phyloP scores from a whole-genome alignment of 2,329 filamentous ascomycete genomes.

The Ophiostoma novo-ulmi region DNA sequence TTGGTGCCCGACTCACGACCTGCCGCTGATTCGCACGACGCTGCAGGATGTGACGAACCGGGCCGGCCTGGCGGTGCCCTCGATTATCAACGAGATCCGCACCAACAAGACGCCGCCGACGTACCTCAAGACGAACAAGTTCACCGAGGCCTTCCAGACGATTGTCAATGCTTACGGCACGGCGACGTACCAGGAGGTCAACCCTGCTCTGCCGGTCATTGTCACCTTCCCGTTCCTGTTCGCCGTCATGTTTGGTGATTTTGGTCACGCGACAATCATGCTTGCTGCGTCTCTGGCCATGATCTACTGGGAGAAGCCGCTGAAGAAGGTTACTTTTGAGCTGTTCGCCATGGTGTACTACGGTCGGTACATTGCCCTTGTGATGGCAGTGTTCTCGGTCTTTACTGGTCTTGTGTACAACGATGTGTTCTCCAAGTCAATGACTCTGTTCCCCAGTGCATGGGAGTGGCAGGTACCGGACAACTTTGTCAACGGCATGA shows the following conservation, averaged over 20 bases:
- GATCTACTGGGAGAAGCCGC: constrained; percentile 92
- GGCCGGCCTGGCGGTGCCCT: constrained; percentile 92
- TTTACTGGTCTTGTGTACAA: constrained; percentile 98
- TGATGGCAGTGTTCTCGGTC: constrained; percentile 96
- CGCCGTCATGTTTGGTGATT: constrained; percentile 99
- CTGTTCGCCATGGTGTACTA: constrained; percentile 98
- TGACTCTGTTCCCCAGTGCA: constrained; percentile 82
- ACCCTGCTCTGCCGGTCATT: constrained; percentile 89
- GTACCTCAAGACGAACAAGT: constrained; percentile 97
- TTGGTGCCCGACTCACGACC: constrained; percentile 90
- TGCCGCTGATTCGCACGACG: constrained; percentile 84
- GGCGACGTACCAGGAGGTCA: constrained; percentile 94
- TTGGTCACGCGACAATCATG: constrained; percentile 91
- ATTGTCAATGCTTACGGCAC: constrained; percentile 99
- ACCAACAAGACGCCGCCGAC: constrained; percentile 97
- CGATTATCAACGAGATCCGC: constrained; percentile 95
- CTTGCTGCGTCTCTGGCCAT: constrained; percentile 75
- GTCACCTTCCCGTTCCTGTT: constrained; percentile 99
- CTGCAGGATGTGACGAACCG: constrained; percentile 95
- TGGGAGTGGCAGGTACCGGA: constrained; percentile 74
- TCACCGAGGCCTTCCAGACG: constrained; percentile 96
- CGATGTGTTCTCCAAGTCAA: constrained; percentile 89
- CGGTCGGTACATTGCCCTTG: constrained; percentile 93
- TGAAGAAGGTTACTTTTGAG: constrained; percentile 90
- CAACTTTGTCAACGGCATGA: constrained; percentile 59